Percentiles rank a stretch among this genome's conserved stretches.
These are phyloP conservation scores for Backusella tarrabulga DNA, from an alignment of 192 early-diverging fungal genomes.

Conservation along the genomic window DNA sequence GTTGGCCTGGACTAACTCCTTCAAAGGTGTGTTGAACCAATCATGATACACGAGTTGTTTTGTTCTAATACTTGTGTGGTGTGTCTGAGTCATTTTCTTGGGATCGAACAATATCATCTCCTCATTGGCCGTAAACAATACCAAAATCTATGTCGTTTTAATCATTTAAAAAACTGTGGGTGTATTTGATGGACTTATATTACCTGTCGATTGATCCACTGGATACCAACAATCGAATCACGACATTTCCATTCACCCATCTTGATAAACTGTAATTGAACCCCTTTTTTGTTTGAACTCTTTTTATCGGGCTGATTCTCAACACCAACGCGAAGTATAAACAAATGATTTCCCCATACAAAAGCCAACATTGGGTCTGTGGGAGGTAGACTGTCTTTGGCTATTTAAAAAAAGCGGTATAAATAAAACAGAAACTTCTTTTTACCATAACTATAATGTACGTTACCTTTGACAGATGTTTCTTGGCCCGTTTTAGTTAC, in stretches of 20 bases:
- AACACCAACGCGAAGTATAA: slow-evolving; percentile 45
- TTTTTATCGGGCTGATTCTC: slow-evolving; percentile 7
- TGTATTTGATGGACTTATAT: too few species aligned
- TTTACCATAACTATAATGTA: too few species aligned
- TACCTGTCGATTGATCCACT: slow-evolving; percentile 62
- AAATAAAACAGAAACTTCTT: not conserved
- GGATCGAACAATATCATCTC: slow-evolving; percentile 61
- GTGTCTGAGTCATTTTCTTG: slow-evolving; percentile 48
- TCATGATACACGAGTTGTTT: slow-evolving; percentile 60
- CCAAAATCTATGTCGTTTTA: slow-evolving; percentile 40
- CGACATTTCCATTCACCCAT: slow-evolving; percentile 50
- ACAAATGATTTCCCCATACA: slow-evolving; percentile 55
- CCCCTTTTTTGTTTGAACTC: slow-evolving; percentile 17
- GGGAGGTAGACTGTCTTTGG: slow-evolving; percentile 8
- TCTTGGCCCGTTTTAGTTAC: slow-evolving; percentile 42
- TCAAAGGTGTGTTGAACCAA: slow-evolving; percentile 41
- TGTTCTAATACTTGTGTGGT: slow-evolving; percentile 41
- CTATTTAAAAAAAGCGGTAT: not conserved
- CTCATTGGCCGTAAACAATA: slow-evolving; percentile 56
- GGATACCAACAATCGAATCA: slow-evolving; percentile 57
- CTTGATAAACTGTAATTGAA: slow-evolving; percentile 45
- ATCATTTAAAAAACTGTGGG: not conserved
- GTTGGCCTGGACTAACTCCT: slow-evolving; percentile 32
- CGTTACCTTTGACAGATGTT: slow-evolving; percentile 14
- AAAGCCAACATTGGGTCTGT: slow-evolving; percentile 55